Conservation (phyloP, 495 filamentous ascomycete genomes). For the Trichoderma gamsii region DNA sequence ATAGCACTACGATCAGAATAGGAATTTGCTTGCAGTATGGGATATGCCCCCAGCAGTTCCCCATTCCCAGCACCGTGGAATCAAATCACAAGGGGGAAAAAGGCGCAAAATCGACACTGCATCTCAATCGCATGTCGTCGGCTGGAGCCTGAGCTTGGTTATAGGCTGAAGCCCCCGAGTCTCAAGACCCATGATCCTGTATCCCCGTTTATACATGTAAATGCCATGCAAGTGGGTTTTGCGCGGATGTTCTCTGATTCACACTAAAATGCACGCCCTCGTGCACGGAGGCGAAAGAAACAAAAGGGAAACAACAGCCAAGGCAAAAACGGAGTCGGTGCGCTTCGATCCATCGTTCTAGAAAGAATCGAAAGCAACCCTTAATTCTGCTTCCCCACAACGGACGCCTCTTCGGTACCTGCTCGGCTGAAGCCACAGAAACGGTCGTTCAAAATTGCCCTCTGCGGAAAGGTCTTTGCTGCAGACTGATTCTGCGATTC, state of each 20-base stretch:
- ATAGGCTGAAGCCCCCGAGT: background rate
- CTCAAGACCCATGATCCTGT: background rate
- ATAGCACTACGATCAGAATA: background rate
- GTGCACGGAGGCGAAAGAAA: conserved; percentile 3
- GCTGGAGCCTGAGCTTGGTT: background rate
- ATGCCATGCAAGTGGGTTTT: background rate
- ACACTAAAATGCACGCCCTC: background rate
- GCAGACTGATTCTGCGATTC: background rate
- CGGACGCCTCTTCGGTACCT: conserved; percentile 1
- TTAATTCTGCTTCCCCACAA: conserved; percentile 1
- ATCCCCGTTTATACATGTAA: background rate
- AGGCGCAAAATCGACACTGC: background rate
- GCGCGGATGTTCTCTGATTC: no score
- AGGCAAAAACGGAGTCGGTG: background rate
- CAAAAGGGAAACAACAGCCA: background rate
- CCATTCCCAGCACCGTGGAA: background rate
- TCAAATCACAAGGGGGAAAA: background rate
- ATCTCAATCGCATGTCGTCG: background rate
- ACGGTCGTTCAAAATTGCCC: background rate
- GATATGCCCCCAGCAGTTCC: no score
- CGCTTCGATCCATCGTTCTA: background rate
- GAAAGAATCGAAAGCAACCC: background rate
- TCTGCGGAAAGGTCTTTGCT: background rate
- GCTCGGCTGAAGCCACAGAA: background rate
- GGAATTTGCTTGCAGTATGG: background rate